Conservation (phyloP, 2,329 filamentous ascomycete species). For the Pseudopithomyces maydicus region DNA sequence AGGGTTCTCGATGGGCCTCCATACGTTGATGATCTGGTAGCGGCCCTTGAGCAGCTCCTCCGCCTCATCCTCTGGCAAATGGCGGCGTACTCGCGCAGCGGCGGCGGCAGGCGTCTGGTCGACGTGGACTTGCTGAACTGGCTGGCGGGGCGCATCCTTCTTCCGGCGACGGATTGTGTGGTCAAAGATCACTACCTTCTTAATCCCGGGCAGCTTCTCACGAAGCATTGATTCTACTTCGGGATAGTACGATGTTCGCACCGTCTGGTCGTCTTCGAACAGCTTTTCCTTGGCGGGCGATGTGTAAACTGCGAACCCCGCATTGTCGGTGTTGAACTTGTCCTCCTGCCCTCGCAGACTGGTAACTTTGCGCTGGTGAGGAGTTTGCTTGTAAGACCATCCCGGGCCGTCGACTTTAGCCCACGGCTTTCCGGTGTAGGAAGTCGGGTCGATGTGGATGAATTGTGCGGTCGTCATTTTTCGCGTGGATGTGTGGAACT, state of each 20-base stretch:
- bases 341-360: conserved; percentile 59
- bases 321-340: conserved; percentile 61
- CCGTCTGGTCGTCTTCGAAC: conserved; percentile 61
- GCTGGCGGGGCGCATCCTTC: conserved; percentile 63
- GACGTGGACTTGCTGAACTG: conserved; percentile 73
- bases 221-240: conserved; percentile 65
- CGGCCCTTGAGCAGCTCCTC: conserved; percentile 62
- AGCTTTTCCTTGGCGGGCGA: conserved; percentile 58
- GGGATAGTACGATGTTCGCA: conserved; percentile 63
- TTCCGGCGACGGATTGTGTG: conserved; percentile 68
- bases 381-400: conserved; percentile 57
- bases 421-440: conserved; percentile 63
- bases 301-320: conserved; percentile 63
- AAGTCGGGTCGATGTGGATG: conserved; percentile 64
- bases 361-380: conserved; percentile 55
- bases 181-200: conserved; percentile 72
- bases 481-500: conserved; percentile 6
- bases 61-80: conserved; percentile 61
- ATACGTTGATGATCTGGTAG: conserved; percentile 73
- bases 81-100: conserved; percentile 64
- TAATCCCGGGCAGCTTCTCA: conserved; percentile 59
- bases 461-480: conserved; percentile 65
- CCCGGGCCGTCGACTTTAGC: conserved; percentile 66
- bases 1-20: conserved; percentile 68
- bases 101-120: conserved; percentile 71